Percentiles rank a stretch among this genome's conserved stretches.
Conservation (phyloP, 2,329 filamentous ascomycete species). For the Colletotrichum tanaceti region DNA sequence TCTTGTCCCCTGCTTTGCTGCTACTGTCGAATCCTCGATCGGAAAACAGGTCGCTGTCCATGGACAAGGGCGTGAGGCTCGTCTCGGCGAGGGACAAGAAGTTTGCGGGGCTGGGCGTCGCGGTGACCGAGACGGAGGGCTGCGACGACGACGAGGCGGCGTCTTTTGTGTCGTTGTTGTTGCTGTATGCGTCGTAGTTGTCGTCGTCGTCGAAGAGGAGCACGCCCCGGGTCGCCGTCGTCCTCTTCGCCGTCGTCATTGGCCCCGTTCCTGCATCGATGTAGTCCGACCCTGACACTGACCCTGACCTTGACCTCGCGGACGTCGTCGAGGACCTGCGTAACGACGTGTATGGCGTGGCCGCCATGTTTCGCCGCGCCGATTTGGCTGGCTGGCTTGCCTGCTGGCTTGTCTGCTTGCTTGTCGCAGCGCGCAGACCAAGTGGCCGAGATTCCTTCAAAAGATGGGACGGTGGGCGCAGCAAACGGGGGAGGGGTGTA, state of each 20-base stretch:
- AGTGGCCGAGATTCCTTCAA: neutral
- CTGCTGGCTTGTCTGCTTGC: neutral
- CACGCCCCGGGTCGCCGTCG: neutral
- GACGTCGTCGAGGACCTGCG: conserved; percentile 37
- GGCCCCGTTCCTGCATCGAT: conserved; percentile 10
- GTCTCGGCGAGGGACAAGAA: conserved; percentile 44
- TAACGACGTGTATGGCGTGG: conserved; percentile 27
- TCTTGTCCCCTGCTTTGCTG: conserved; percentile 10
- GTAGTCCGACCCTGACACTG: conserved; percentile 4
- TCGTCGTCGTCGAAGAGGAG: conserved; percentile 1
- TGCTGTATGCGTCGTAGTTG: conserved; percentile 7
- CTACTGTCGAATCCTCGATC: conserved; percentile 11
- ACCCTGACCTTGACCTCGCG: conserved; percentile 12
- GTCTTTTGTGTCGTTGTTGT: conserved; percentile 36
- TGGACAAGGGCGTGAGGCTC: conserved; percentile 49
- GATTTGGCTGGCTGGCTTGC: neutral
- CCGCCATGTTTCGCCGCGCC: conserved; percentile 19
- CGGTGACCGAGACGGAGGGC: conserved; percentile 41
- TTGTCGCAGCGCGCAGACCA: neutral
- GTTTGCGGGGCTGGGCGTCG: conserved; percentile 39
- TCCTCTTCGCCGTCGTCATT: neutral
- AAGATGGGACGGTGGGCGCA: conserved; percentile 9
- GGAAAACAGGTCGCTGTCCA: conserved; percentile 44
- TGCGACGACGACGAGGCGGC: conserved; percentile 24
- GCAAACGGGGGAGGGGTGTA: neutral